Conservation (phyloP, 306 rosid species). For the Argentina anserina region DNA sequence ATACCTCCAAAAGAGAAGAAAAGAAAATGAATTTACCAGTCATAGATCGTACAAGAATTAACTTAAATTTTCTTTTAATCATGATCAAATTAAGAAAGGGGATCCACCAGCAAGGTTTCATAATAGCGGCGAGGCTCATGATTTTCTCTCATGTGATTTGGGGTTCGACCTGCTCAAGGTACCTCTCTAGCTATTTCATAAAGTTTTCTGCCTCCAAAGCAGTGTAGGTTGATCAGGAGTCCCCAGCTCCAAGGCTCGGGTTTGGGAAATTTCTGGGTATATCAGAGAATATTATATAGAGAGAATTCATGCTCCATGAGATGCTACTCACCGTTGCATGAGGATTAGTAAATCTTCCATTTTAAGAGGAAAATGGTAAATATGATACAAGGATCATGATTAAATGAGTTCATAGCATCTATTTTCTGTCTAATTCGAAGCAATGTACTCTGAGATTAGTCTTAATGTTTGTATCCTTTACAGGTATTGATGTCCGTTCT, state of each 20-base stretch:
- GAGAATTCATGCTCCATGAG: neutral
- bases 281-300: neutral
- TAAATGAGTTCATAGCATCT: neutral
- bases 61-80: neutral
- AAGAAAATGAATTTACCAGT: neutral
- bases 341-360: neutral
- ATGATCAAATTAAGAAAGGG: neutral
- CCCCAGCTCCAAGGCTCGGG: neutral
- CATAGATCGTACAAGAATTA: neutral
- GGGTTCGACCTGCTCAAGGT: neutral
- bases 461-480: slow-evolving; percentile 28
- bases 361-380: neutral
- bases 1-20: neutral
- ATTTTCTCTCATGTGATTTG: neutral
- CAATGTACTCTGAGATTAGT: slow-evolving; percentile 24
- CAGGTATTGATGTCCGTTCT: slow-evolving; percentile 79
- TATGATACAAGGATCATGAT: neutral
- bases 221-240: neutral
- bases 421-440: slow-evolving; percentile 10
- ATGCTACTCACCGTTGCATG: neutral
- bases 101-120: neutral
- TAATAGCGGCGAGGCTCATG: neutral
- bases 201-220: neutral
- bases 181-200: neutral
- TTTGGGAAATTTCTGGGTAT: neutral